Percentiles rank a stretch among this genome's conserved stretches.
These are phyloP conservation scores for Colletotrichum aenigma DNA, from an alignment of 2,329 filamentous ascomycete genomes.

Conservation along the genomic window DNA sequence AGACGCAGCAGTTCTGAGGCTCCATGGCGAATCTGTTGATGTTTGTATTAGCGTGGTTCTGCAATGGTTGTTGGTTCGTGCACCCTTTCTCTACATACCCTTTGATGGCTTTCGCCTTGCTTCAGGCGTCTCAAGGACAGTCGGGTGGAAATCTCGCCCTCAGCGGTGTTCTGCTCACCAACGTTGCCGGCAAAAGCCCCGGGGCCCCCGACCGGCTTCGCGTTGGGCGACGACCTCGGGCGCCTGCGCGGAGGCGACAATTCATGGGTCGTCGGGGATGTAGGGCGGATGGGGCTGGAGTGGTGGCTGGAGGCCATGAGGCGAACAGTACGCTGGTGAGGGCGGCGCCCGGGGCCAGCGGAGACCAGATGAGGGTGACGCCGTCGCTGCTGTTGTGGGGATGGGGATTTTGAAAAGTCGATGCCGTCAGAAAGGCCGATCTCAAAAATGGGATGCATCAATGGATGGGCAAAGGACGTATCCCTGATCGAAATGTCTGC, in stretches of 20 bases:
- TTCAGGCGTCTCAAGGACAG: rapidly evolving
- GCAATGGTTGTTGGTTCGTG: not conserved
- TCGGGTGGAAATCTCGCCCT: not conserved
- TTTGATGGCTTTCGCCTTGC: not conserved
- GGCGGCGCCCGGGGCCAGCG: not conserved
- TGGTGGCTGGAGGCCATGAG: not conserved
- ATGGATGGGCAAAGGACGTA: not conserved
- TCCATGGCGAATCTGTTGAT: not conserved
- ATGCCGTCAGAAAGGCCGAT: not conserved
- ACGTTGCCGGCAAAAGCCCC: rapidly evolving
- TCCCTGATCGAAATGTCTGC: not conserved
- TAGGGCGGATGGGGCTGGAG: not conserved
- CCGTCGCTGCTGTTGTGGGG: not conserved
- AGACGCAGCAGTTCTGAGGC: not conserved
- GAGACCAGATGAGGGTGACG: not conserved
- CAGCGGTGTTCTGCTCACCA: not conserved
- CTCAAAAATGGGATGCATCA: not conserved
- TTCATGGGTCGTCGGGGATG: not conserved
- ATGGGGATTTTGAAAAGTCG: not conserved
- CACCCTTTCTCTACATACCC: not conserved
- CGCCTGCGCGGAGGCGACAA: rapidly evolving
- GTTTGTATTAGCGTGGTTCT: not conserved
- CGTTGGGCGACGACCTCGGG: not conserved
- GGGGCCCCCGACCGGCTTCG: not conserved
- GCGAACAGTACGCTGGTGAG: not conserved